Conservation (phyloP, 805 yeast genomes). For the Saturnispora bothae region DNA sequence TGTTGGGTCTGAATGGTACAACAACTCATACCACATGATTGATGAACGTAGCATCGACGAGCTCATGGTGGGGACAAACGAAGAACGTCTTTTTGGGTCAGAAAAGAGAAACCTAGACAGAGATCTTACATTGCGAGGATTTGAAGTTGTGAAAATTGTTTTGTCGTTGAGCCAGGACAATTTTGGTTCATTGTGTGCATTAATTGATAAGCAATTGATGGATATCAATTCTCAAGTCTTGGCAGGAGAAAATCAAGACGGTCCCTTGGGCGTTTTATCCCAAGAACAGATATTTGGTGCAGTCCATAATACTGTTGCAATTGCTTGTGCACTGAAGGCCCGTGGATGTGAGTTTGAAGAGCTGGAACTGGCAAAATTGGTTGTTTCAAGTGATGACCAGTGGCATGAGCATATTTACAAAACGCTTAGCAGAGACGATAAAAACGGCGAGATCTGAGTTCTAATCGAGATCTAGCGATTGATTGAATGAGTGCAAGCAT, state of each 20-base stretch:
- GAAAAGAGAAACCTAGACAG: conserved; percentile 64
- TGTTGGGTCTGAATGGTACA: conserved; percentile 2
- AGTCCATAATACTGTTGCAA: conserved; percentile 15
- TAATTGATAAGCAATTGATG: conserved; percentile 2
- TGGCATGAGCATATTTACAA: no score
- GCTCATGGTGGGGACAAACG: conserved; percentile 16
- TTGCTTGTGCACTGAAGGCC: conserved; percentile 4
- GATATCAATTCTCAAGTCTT: conserved; percentile 4
- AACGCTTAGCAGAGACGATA: no score
- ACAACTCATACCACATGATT: conserved; percentile 4
- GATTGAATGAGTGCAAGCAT: no score
- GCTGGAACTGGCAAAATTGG: neutral
- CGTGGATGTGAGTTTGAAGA: neutral
- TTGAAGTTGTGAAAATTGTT: conserved; percentile 9
- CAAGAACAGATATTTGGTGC: conserved; percentile 18
- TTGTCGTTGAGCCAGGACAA: neutral
- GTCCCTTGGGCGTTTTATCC: conserved; percentile 24
- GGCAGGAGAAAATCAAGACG: conserved; percentile 14
- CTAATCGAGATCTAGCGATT: no score
- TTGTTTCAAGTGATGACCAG: conserved; percentile 5
- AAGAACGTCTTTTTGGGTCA: conserved; percentile 41
- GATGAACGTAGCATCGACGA: conserved; percentile 9
- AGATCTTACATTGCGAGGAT: conserved; percentile 30
- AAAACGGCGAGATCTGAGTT: no score
- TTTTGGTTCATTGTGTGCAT: neutral